Conservation (phyloP, 1,284 basidiomycete species). For the Tranzscheliella williamsii region DNA sequence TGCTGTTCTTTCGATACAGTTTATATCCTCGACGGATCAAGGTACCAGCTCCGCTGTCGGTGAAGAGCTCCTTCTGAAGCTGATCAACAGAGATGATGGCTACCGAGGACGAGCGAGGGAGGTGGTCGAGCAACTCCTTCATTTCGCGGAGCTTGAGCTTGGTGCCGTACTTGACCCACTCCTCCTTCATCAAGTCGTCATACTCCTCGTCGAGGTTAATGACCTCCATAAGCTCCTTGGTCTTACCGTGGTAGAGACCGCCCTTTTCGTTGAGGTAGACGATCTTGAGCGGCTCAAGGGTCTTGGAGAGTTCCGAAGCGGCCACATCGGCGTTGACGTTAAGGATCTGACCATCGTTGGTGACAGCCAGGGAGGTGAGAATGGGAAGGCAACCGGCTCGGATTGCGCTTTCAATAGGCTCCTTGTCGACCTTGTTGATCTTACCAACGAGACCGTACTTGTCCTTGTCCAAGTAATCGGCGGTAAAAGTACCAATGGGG, state of each 20-base stretch:
- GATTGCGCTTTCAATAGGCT: conserved; percentile 61
- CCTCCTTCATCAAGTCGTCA: conserved; percentile 92
- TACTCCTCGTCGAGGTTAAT: conserved; percentile 99
- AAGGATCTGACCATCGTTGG: conserved; percentile 59
- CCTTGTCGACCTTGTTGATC: conserved; percentile 60
- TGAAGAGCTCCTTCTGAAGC: conserved; percentile 98
- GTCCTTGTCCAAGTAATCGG: conserved; percentile 59
- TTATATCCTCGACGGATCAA: conserved; percentile 97
- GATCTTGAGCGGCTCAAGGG: conserved; percentile 73
- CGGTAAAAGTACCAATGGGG: conserved; percentile 58
- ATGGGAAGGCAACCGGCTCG: conserved; percentile 60
- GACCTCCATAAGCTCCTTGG: conserved; percentile 70
- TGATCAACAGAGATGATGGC: conserved; percentile 93
- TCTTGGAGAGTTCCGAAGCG: conserved; percentile 59
- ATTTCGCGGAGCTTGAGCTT: conserved; percentile 99
- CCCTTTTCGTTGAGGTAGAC: conserved; percentile 99
- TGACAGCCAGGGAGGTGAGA: conserved; percentile 58
- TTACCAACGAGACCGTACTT: conserved; percentile 61
- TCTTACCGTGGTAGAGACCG: conserved; percentile 92
- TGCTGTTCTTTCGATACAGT: conserved; percentile 82
- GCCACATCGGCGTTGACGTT: conserved; percentile 61
- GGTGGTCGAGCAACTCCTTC: conserved; percentile 97
- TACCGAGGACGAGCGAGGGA: conserved; percentile 95
- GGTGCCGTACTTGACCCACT: conserved; percentile 99
- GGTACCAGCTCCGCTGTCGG: conserved; percentile 95